phyloP scores from a whole-genome alignment of 177 flowering plant genomes.

The Vitis hybrid region DNA sequence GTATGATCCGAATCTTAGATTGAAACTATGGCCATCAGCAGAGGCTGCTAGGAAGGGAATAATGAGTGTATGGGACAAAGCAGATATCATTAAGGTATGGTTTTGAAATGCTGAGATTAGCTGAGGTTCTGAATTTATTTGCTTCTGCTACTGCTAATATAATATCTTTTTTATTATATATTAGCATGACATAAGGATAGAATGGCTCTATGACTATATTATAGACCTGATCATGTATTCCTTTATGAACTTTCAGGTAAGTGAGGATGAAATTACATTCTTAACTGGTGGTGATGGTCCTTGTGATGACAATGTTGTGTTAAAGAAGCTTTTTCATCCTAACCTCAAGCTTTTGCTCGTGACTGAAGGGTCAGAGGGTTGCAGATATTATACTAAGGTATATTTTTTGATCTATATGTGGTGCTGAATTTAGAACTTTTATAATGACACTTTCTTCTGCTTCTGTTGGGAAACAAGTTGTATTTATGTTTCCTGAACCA shows the following conservation, averaged over 20 bases:
- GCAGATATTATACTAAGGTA: constrained; percentile 92
- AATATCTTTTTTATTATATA: not conserved
- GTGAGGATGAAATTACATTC: constrained; percentile 84
- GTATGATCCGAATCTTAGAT: constrained; percentile 59
- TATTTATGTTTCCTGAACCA: too few species aligned
- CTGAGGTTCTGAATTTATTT: too few species aligned
- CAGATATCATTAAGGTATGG: constrained; percentile 77
- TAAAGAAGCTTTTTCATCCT: constrained; percentile 71
- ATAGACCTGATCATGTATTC: not conserved
- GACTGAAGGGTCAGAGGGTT: constrained; percentile 78
- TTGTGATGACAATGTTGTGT: constrained; percentile 73
- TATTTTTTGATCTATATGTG: not conserved
- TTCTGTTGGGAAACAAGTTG: not conserved
- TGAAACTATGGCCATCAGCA: constrained; percentile 61
- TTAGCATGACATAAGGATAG: too few species aligned
- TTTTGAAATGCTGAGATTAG: not conserved
- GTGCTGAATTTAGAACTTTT: too few species aligned
- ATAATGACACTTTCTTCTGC: not conserved
- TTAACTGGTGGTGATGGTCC: constrained; percentile 83
- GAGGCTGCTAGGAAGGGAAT: constrained; percentile 60
- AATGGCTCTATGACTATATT: too few species aligned
- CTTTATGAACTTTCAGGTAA: constrained; percentile 46
- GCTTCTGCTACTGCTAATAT: not conserved
- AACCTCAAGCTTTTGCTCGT: constrained; percentile 78
- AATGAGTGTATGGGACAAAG: constrained; percentile 83